phyloP scores from a whole-genome alignment of 805 yeast genomes.

The Wickerhamomyces ciferrii region DNA sequence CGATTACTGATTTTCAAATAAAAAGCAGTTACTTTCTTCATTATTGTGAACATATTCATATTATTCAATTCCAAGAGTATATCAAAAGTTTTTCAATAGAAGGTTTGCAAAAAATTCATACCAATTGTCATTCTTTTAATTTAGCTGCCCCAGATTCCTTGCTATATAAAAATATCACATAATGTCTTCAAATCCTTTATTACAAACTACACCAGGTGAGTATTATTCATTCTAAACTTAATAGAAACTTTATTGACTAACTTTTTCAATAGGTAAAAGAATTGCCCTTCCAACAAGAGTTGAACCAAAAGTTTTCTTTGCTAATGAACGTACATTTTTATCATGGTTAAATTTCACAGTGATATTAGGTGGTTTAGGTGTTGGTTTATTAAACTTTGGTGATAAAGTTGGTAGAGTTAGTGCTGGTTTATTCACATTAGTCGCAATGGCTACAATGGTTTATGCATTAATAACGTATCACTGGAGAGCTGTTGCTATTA shows the following conservation, averaged over 20 bases:
- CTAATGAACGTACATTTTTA: slow-evolving; percentile 96
- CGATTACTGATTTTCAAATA: neutral
- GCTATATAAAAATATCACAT: neutral
- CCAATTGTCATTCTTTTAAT: neutral
- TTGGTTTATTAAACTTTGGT: slow-evolving; percentile 94
- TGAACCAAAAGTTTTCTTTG: slow-evolving; percentile 98
- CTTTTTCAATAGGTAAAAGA: slow-evolving; percentile 55
- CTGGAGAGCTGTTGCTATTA: slow-evolving; percentile 99
- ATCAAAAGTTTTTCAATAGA: too few species aligned
- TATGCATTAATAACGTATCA: slow-evolving; percentile 95
- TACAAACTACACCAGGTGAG: slow-evolving; percentile 68
- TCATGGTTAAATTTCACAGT: slow-evolving; percentile 99
- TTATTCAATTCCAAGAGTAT: too few species aligned
- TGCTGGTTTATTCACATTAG: slow-evolving; percentile 90
- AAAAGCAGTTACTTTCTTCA: neutral
- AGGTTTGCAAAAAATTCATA: too few species aligned
- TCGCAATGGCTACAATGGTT: slow-evolving; percentile 97
- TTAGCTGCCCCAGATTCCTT: neutral
- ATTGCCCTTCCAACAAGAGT: slow-evolving; percentile 97
- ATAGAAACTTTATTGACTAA: slow-evolving; percentile 1
- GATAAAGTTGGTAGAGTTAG: slow-evolving; percentile 88
- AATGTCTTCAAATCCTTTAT: slow-evolving; percentile 69
- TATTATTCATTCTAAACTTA: neutral
- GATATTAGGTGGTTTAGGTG: slow-evolving; percentile 92
- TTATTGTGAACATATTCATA: too few species aligned